Percentiles rank a stretch among this genome's conserved stretches.
These are phyloP conservation scores for Amanita phalloides DNA, from an alignment of 768 basidiomycete genomes.

Conservation along the genomic window DNA sequence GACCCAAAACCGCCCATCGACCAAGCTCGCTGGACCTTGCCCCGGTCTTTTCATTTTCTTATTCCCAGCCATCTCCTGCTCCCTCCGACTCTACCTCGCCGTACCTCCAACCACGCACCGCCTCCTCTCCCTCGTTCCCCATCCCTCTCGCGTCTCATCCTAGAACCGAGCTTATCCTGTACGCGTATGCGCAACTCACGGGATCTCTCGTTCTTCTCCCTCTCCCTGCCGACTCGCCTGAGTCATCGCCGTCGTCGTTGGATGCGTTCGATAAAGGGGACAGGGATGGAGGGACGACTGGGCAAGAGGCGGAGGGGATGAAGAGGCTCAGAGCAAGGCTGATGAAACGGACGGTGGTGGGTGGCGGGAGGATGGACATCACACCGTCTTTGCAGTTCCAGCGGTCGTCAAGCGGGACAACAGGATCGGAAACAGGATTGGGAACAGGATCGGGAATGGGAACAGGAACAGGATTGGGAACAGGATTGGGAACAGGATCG, in stretches of 20 bases:
- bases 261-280: too few species aligned
- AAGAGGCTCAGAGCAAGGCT: slow-evolving; percentile 38
- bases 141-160: slow-evolving; percentile 13
- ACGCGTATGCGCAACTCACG: slow-evolving; percentile 74
- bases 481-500: not conserved
- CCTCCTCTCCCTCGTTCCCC: slow-evolving; percentile 21
- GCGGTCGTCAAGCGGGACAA: not conserved
- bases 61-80: not conserved
- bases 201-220: slow-evolving; percentile 58
- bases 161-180: slow-evolving; percentile 63
- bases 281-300: too few species aligned
- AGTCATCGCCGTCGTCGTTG: too few species aligned
- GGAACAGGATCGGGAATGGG: too few species aligned
- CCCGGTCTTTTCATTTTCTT: slow-evolving; percentile 1
- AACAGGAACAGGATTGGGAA: too few species aligned
- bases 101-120: slow-evolving; percentile 16
- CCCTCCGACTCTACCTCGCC: slow-evolving; percentile 10
- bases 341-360: slow-evolving; percentile 37
- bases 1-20: not conserved
- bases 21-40: not conserved
- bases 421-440: not conserved
- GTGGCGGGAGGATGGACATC: slow-evolving; percentile 79
- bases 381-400: slow-evolving; percentile 29
- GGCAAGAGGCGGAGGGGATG: slow-evolving; percentile 29
- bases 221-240: slow-evolving; percentile 9